Evolutionary conservation across 306 rosid species (phyloP), one percentile per base, ranked within the genome.

Genomic region (Astragalus membranaceus): DNA sequence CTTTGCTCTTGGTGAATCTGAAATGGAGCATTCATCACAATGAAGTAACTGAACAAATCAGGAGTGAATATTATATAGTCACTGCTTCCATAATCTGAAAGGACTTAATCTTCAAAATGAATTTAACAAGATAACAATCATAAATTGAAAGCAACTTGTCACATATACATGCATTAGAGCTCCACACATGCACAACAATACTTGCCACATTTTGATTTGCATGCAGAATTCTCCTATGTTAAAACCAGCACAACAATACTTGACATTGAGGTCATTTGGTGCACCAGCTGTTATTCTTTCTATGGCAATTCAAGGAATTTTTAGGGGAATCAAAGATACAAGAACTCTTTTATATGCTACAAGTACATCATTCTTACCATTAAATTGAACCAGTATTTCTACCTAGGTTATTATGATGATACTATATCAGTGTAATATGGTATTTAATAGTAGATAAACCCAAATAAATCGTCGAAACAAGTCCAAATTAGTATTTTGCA

Each of bases 221-320:
- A 30, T 82, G 53, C 84, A 92, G 98, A 80, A 83, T 78, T 92
- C 96, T 4, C 86, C 84, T 0, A 86, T 92, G 94, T 72, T 89
- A 67, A 86, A 77, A 58, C 91, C 96, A 8, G 98, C 96, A 14
- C 76, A 63, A 51, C 89, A 76, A 55, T 92, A 92, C 84, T 82
- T 92, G 81, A 89, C 77, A 62, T 73, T 92, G 82, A 84, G 96
- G 76, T 83, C 98, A 2, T 85, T 87, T 36, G 98, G 96, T 69
- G 95, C 98, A 54, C 98, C 98, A 4, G 95, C 96, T 7, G 89
- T 89, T 80, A 83, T 92, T 86, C 85, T 92, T 37, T 92, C 96
- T 7, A 79, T 92, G 75, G 96, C 96, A 43, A 87, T 87, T 83
- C 98, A 92, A 85, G 98, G 98, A 42, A 81, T 89, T 49, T 92